Evolutionary conservation across 306 rosid species (phyloP).

Genomic region (Dicorynia guianensis): DNA sequence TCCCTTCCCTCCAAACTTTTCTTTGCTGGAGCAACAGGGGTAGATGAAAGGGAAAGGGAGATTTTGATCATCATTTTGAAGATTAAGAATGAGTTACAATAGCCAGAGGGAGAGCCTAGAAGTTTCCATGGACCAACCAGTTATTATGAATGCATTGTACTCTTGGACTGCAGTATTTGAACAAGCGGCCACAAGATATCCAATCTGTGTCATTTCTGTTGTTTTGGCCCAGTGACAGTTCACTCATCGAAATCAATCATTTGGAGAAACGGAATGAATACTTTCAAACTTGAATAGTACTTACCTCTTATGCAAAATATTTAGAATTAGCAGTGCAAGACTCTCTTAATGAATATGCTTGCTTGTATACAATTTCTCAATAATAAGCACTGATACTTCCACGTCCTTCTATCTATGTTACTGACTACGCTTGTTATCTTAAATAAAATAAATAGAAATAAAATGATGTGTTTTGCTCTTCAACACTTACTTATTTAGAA

Average conservation of each 20-base stretch:
- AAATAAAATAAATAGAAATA: too few species aligned
- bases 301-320: not conserved
- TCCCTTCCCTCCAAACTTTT: slow-evolving; percentile 7
- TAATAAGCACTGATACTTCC: too few species aligned
- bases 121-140: slow-evolving; percentile 39
- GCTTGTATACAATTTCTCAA: too few species aligned
- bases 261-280: slow-evolving; percentile 3
- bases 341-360: not conserved
- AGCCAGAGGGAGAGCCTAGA: slow-evolving; percentile 48
- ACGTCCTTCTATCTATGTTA: too few species aligned
- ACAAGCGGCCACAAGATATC: slow-evolving; percentile 96
- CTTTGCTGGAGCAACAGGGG: slow-evolving; percentile 17
- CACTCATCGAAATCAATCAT: slow-evolving; percentile 16
- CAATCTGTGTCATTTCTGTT: slow-evolving; percentile 82
- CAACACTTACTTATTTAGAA: too few species aligned
- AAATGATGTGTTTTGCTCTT: too few species aligned
- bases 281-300: slow-evolving; percentile 1
- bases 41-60: not conserved
- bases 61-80: slow-evolving; percentile 30
- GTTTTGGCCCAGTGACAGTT: slow-evolving; percentile 76
- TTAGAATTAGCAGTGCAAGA: not conserved
- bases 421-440: too few species aligned
- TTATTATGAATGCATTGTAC: slow-evolving; percentile 45
- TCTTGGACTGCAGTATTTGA: slow-evolving; percentile 85
- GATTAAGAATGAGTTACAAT: slow-evolving; percentile 40